Evolutionary conservation across 495 filamentous ascomycete genomes (phyloP).

Genomic region (Hypoxylon fragiforme): DNA sequence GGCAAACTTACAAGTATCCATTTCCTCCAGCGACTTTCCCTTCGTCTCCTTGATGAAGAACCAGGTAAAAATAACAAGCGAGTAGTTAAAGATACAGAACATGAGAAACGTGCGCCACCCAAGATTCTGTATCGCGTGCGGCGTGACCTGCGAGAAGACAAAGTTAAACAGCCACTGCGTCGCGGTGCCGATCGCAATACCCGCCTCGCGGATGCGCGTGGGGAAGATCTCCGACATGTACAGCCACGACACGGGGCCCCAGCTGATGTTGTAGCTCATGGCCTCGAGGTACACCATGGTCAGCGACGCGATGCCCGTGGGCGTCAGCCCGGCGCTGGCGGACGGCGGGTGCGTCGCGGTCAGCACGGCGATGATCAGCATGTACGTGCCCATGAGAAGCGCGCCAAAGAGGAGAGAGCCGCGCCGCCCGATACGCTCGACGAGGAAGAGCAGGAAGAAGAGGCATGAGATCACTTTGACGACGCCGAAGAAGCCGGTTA

Average conservation of each 20-base stretch:
- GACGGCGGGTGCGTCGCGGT: slow-evolving; percentile 49
- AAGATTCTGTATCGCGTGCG: slow-evolving; percentile 9
- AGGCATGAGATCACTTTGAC: slow-evolving; percentile 51
- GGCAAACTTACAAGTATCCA: slow-evolving; percentile 25
- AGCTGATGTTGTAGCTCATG: slow-evolving; percentile 53
- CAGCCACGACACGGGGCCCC: slow-evolving; percentile 50
- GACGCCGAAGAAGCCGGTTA: slow-evolving; percentile 54
- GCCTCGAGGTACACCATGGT: slow-evolving; percentile 56
- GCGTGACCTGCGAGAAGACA: slow-evolving; percentile 18
- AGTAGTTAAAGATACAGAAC: neutral
- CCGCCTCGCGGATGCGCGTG: slow-evolving; percentile 53
- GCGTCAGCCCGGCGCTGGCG: slow-evolving; percentile 23
- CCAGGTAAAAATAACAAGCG: neutral
- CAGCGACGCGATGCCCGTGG: slow-evolving; percentile 51
- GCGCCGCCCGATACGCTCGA: slow-evolving; percentile 45
- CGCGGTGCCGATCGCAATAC: slow-evolving; percentile 38
- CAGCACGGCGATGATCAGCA: slow-evolving; percentile 36
- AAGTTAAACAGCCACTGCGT: slow-evolving; percentile 20
- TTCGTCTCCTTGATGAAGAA: neutral
- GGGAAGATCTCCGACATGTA: slow-evolving; percentile 59
- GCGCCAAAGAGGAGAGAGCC: slow-evolving; percentile 41
- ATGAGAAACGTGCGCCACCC: slow-evolving; percentile 8
- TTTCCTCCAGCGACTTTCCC: slow-evolving; percentile 1
- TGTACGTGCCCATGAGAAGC: slow-evolving; percentile 41
- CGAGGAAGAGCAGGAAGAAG: slow-evolving; percentile 45